Base-by-base conservation (phyloP, 169 alveolate genomes). In the Fabrea salina region DNA sequence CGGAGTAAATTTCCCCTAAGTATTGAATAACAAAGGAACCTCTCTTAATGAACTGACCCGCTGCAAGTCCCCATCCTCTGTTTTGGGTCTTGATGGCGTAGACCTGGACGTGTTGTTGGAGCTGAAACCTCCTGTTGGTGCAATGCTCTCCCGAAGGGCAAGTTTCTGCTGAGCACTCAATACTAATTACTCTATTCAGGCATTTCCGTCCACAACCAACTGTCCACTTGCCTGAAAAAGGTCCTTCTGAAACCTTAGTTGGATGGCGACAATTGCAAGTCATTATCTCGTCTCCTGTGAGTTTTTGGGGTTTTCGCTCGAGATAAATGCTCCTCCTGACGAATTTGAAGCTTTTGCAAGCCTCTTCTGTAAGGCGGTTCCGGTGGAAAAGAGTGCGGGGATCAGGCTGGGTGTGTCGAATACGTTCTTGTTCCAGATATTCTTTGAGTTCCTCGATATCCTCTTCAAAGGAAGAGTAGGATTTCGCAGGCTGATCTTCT, bases 1-100 rank as follows among this genome's bases (percentile, higher is more conserved):
- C 81, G 41, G 83, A 75, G 59, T 84, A 87, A 4, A 90, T 88
- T 67, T 90, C 95, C 44, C 95, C 95, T 37, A 85, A 80, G 74
- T 90, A 90, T 44, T 88, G 80, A 59, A 82, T 84, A 1, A 84
- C 64, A 78, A 84, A 84, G 11, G 68, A 47, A 13, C 90, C 90
- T 59, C 75, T 79, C 41, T 47, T 41, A 19, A 84, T 84, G 66
- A 58, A 70, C 39, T 84, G 71, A n/a, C 90, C 90, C 47, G 90
- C 86, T 47, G 74, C 78, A 1, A 84, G 51, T 7, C 90, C 90
- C 86, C 82, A 79, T 30, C 90, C 90, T 78, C 79, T 49, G 40
- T 51, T n/a, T 51, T 50, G 71, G 16, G 81, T 59, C 33, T 78
- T 70, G 19, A 53, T 35, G 5, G 90, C 86, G 56, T 72, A 84